phyloP scores from a whole-genome alignment of 306 rosid genomes.

The Vicia faba region DNA sequence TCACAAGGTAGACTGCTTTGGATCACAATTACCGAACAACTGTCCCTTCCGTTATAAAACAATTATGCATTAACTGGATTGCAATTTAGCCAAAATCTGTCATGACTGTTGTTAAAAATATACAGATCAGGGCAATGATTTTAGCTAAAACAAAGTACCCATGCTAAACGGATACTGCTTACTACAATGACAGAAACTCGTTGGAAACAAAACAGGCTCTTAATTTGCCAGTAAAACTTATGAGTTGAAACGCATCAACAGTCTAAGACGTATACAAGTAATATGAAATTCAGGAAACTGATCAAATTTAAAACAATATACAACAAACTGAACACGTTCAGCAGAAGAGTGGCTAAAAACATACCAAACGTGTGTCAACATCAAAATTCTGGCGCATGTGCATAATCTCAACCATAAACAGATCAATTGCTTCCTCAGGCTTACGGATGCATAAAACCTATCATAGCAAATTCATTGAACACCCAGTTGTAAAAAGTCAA shows the following conservation, averaged over 20 bases:
- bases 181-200: neutral
- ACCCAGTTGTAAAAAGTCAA: conserved; percentile 22
- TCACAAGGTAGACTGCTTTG: too few relatives aligned
- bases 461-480: conserved; percentile 29
- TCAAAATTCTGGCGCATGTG: conserved; percentile 99
- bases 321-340: neutral
- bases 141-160: neutral
- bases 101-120: neutral
- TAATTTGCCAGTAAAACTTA: neutral
- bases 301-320: neutral
- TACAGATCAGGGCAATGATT: neutral
- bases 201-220: neutral
- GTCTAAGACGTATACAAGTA: too few relatives aligned
- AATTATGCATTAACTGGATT: too few relatives aligned
- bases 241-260: neutral
- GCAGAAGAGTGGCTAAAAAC: conserved; percentile 32
- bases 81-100: neutral
- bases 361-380: conserved; percentile 91
- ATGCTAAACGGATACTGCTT: neutral
- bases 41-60: too few relatives aligned
- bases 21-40: too few relatives aligned
- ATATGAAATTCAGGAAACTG: neutral
- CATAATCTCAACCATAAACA: conserved; percentile 98
- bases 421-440: conserved; percentile 85
- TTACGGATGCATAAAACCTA: conserved; percentile 86